phyloP scores from a whole-genome alignment of 2,329 filamentous ascomycete species.

The Cryphonectria parasitica region DNA sequence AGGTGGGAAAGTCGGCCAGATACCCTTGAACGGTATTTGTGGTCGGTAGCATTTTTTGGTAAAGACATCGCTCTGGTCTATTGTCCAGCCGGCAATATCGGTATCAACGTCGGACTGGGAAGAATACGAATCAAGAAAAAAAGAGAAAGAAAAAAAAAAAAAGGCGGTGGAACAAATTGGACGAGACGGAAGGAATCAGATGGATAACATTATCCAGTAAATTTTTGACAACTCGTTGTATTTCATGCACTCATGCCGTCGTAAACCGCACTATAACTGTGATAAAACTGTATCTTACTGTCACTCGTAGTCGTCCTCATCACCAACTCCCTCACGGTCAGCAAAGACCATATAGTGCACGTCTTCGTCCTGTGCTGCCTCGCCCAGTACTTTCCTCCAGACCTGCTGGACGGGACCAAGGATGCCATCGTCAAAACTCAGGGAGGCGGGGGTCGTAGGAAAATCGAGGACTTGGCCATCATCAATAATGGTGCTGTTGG shows the following conservation, averaged over 20 bases:
- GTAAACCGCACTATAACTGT: constrained; percentile 2
- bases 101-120: neutral
- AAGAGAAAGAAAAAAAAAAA: neutral
- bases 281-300: neutral
- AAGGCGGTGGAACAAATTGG: neutral
- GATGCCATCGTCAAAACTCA: constrained; percentile 74
- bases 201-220: constrained; percentile 19
- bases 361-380: constrained; percentile 48
- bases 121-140: neutral
- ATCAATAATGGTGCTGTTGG: constrained; percentile 29
- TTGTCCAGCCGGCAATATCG: constrained; percentile 4
- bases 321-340: constrained; percentile 67
- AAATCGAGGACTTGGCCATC: constrained; percentile 58
- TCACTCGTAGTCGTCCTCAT: constrained; percentile 59
- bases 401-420: constrained; percentile 69
- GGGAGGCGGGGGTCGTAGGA: constrained; percentile 61
- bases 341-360: constrained; percentile 75
- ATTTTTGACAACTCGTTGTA: constrained; percentile 28
- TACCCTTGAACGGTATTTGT: neutral
- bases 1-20: neutral
- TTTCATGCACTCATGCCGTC: constrained; percentile 27
- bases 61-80: constrained; percentile 14
- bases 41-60: constrained; percentile 6
- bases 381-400: constrained; percentile 67
- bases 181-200: neutral